Conservation (phyloP, 1,284 basidiomycete species). For the Moesziomyces aphidis region DNA sequence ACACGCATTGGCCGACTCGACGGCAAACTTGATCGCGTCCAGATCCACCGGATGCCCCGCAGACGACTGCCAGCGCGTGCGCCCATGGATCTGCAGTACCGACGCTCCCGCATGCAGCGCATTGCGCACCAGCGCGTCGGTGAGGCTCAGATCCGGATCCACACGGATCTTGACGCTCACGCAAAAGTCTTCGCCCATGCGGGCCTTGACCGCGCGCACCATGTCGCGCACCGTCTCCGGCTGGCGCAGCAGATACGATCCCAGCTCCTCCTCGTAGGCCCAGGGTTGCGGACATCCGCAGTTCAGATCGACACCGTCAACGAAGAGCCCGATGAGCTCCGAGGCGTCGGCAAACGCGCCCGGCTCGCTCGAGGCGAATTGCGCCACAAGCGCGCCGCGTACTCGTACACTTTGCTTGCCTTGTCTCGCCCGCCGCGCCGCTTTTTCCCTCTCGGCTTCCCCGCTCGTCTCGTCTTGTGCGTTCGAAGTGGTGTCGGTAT, state of each 20-base stretch:
- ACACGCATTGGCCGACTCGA: constrained; percentile 69
- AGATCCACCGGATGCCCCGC: constrained; percentile 72
- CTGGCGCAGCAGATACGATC: constrained; percentile 73
- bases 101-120: constrained; percentile 70
- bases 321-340: constrained; percentile 71
- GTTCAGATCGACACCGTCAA: constrained; percentile 75
- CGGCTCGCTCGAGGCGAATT: constrained; percentile 73
- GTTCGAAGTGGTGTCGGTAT: background rate
- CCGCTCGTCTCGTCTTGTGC: constrained; percentile 5
- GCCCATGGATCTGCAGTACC: constrained; percentile 73
- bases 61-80: constrained; percentile 72
- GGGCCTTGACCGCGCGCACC: constrained; percentile 71
- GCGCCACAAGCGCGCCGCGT: constrained; percentile 72
- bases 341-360: constrained; percentile 72
- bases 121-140: constrained; percentile 71
- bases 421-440: constrained; percentile 6
- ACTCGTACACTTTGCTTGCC: constrained; percentile 60
- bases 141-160: constrained; percentile 71
- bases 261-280: constrained; percentile 72
- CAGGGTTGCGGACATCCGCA: constrained; percentile 69
- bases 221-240: constrained; percentile 74
- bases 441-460: constrained; percentile 20
- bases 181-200: constrained; percentile 72
- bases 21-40: constrained; percentile 72
- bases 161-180: constrained; percentile 75